A percentile compares a stretch with the other conserved stretches of the same genome.
These are phyloP conservation scores for Tetrahymena elliotti DNA, from an alignment of 73 alveolate genomes.

Conservation along the genomic window DNA sequence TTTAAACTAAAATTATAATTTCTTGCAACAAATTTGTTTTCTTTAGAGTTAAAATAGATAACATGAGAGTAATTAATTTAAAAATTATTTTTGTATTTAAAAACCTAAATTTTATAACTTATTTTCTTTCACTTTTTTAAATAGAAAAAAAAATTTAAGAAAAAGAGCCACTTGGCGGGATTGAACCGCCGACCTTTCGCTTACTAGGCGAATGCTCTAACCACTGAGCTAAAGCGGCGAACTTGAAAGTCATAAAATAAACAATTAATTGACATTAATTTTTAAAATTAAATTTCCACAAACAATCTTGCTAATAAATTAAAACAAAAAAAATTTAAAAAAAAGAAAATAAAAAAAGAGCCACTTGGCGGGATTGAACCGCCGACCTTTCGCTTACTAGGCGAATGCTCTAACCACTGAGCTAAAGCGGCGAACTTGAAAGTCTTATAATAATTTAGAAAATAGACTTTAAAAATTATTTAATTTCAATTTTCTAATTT, in stretches of 20 bases:
- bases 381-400: conserved; percentile 4
- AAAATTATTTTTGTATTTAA: too few relatives aligned
- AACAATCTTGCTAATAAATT: too few relatives aligned
- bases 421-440: conserved; percentile 3
- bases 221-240: conserved; percentile 5
- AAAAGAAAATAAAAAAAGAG: neutral
- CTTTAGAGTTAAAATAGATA: too few relatives aligned
- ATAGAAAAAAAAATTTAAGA: too few relatives aligned
- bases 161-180: conserved; percentile 4
- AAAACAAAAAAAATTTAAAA: too few relatives aligned
- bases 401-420: conserved; percentile 3
- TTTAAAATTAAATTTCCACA: neutral
- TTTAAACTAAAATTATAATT: too few relatives aligned
- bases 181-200: conserved; percentile 5
- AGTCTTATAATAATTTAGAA: neutral
- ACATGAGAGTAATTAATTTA: too few relatives aligned
- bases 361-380: conserved; percentile 5
- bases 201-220: conserved; percentile 1
- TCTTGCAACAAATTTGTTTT: too few relatives aligned
- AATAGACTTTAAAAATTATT: neutral
- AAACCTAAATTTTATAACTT: too few relatives aligned
- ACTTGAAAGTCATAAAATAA: neutral
- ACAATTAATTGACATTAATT: neutral
- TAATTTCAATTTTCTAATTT: too few relatives aligned
- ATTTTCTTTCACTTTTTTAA: too few relatives aligned